These are phyloP conservation scores for Nothophoma quercina DNA, from an alignment of 2,329 filamentous ascomycete genomes.

Conservation along the genomic window DNA sequence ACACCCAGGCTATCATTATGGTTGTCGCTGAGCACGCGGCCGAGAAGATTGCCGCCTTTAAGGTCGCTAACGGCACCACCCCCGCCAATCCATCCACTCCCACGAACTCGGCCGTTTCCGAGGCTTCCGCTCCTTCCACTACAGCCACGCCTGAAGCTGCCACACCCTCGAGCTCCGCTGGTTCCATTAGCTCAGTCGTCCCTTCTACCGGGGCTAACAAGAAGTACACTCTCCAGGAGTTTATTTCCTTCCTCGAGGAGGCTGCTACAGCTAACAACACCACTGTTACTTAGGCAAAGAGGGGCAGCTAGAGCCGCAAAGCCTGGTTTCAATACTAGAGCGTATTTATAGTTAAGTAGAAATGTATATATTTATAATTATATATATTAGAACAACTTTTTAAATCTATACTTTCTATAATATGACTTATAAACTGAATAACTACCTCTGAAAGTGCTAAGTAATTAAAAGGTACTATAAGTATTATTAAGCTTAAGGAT, in stretches of 20 bases:
- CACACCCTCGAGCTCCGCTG: not conserved
- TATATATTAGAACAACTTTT: too few species aligned
- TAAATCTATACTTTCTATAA: too few species aligned
- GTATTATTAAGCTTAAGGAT: too few species aligned
- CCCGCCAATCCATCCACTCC: conserved; percentile 49
- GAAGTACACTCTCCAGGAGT: conserved; percentile 12
- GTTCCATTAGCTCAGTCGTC: not conserved
- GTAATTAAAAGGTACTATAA: too few species aligned
- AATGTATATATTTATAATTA: too few species aligned
- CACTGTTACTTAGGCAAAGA: too few species aligned
- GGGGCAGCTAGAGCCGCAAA: too few species aligned
- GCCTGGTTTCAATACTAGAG: too few species aligned
- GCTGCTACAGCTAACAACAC: conserved; percentile 4
- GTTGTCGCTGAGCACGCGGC: conserved; percentile 70
- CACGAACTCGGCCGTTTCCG: conserved; percentile 6
- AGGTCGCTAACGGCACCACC: conserved; percentile 38
- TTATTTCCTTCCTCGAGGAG: conserved; percentile 12
- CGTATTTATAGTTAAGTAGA: too few species aligned
- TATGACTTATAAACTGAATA: too few species aligned
- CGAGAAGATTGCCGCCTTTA: conserved; percentile 58
- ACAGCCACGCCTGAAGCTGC: conserved; percentile 10
- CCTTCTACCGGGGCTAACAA: not conserved
- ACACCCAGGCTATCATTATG: conserved; percentile 71
- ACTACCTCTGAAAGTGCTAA: too few species aligned
- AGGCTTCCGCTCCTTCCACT: conserved; percentile 5